Base-by-base conservation (phyloP, 2,329 filamentous ascomycete genomes). In the Verticillium isaacii region DNA sequence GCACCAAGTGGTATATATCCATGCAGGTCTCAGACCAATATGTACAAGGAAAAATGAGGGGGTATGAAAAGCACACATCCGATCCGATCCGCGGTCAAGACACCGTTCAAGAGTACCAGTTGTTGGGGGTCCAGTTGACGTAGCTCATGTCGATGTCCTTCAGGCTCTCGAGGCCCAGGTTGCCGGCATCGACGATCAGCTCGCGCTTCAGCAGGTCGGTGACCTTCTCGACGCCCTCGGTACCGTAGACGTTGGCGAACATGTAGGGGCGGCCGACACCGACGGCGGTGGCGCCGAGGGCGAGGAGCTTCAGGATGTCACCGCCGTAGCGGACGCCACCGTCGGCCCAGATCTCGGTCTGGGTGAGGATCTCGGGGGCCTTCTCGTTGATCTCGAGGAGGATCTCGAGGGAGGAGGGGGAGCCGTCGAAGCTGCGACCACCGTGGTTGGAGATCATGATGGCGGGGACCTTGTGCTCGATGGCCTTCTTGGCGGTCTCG, bases 201-300 rank as follows among this genome's bases (percentile, higher is more conserved):
- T 85, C 82, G 61, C 77, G 73, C 74, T 81, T 82, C 66, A 85
- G 70, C 12, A 85, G 74, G 9, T 70, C 54, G 56, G 77, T 72
- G 34, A 71, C 77, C 70, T 75, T 77, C 67, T 75, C 70, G 2
- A 85, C 78, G 55, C 83, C 82, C 8, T 77, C 75, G 56, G 74
- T 70, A 6, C 82, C 83, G 63, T 77, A 85, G 56, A 82, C 69
- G 70, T 84, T 85, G 64, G 80, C 73, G 67, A 76, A 85, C 81
- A 84, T 83, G 64, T 81, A 78, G 11, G 80, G 77, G 0, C 83
- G 71, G 17, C 82, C 82, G 0, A 85, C 64, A 15, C 82, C 74
- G 6, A 80, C 77, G 14, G 75, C 76, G 65, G 73, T 74, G 60
- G 78, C 78, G 11, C 78, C 77, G 15, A 79, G 74, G 2, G 77